Evolutionary conservation across 345 rosid genomes (phyloP).

Genomic region (Eucalyptus urophylla): DNA sequence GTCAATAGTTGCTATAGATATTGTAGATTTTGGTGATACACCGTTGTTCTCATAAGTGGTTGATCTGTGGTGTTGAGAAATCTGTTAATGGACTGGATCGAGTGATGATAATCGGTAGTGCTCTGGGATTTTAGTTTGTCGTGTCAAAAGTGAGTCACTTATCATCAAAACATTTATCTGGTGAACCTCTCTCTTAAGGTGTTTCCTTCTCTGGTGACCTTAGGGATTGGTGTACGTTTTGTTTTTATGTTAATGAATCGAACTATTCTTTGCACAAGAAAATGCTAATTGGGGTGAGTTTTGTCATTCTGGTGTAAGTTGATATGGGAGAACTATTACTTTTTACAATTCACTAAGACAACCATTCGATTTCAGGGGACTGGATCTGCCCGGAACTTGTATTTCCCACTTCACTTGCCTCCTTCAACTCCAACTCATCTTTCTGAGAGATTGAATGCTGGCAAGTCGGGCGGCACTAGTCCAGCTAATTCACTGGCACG

Average conservation of each 20-base stretch:
- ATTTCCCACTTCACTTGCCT: conserved; percentile 13
- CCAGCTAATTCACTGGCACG: conserved; percentile 9
- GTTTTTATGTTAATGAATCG: neutral
- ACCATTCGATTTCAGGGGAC: conserved; percentile 19
- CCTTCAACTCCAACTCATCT: conserved; percentile 10
- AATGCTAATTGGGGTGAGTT: neutral
- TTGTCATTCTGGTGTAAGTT: neutral
- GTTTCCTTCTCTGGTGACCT: neutral
- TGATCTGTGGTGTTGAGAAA: neutral
- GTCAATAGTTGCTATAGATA: neutral
- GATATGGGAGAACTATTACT: neutral
- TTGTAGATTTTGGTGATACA: neutral
- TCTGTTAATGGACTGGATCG: neutral
- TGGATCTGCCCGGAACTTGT: conserved; percentile 23
- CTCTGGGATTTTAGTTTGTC: neutral
- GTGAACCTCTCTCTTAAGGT: neutral
- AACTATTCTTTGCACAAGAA: neutral
- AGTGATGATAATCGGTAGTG: neutral
- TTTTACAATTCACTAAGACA: neutral
- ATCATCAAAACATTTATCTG: neutral
- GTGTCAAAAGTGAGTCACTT: neutral
- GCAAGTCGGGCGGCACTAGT: conserved; percentile 14
- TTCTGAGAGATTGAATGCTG: conserved; percentile 19
- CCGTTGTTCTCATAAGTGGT: neutral
- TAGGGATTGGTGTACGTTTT: neutral